Evolutionary conservation across 768 basidiomycete genomes (phyloP), one percentile per base, ranked within the genome.

Genomic region (Naganishia friedmannii): DNA sequence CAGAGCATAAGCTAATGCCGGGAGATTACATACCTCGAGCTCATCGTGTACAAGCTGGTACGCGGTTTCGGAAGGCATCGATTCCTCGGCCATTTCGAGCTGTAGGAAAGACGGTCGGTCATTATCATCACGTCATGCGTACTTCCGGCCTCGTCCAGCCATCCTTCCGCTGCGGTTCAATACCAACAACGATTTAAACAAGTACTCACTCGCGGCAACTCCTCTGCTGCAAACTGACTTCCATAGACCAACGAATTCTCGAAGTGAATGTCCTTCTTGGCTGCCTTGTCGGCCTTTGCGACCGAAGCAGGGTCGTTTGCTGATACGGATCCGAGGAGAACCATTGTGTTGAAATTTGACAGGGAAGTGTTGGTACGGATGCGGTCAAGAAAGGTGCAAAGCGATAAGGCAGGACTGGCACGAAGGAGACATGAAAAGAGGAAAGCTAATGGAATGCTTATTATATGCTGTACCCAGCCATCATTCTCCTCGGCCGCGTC

Each of bases 1-100:
- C n/a, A n/a, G 28, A 28, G 7, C 21, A 19, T 12, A 58, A 34
- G 58, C 15, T 19, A 37, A 10, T 2, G 37, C 23, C n/a, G 1
- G 53, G 15, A 29, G 28, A 53, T 42, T 13, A 42, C 53, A 26
- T 32, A 74, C 65, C 46, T 72, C 66, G 28, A 74, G 72, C 48
- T 74, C 74, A 32, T 74, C 74, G 31, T 71, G 69, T 46, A 74
- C 72, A 31, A 73, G 65, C 57, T 69, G 67, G 51, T 73, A 73
- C 10, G 67, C 72, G 12, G 72, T 70, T 21, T 73, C 72, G 17
- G 69, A 66, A 31, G 74, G 72, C 57, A 71, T 69, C 19, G 66
- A 37, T n/a, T 74, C 74, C 32, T 74, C 74, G 4, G 32, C 37
- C 72, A 74, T 73, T 60, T 73, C 74, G n/a, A 51, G 71, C 67